Evolutionary conservation across 805 yeast genomes (phyloP), one percentile per base, ranked within the genome.

Genomic region (Saturnispora bothae): DNA sequence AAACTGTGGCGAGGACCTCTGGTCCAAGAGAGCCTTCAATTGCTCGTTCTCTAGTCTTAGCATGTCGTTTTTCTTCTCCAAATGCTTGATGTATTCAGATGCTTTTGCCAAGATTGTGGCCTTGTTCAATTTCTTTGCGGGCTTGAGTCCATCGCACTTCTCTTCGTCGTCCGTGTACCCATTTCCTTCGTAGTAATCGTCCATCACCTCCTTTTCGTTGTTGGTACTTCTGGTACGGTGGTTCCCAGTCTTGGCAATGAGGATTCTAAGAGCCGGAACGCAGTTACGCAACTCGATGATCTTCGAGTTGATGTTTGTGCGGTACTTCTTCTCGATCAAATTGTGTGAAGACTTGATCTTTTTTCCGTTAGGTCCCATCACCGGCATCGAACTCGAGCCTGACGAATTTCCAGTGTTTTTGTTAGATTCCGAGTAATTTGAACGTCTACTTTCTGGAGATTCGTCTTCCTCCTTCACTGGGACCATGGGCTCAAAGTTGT

Each of bases 291-390:
- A 67, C 28, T 78, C 81, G 32, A 73, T 53, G 35, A 83, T 82
- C 57, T 79, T 82, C 38, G 80, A 69, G 53, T 83, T 83, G 51
- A 83, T 80, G 51, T 83, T 83, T 12, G 85, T 78, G 52, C 94
- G 62, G 59, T 83, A 83, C 56, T 81, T 78, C 59, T 82, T 82
- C 52, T 83, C 94, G 48, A 83, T 80, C 68, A 82, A 71, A 52
- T 83, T 83, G 57, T 83, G 94, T 12, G 84, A 73, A 3, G 81
- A 69, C 59, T 79, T 75, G 36, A 71, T 67, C 45, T 66, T 67
- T 43, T 66, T 68, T 27, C 53, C 54, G 15, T 26, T 26, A n/a
- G 28, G 28, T 12, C 48, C 51, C 26, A 46, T 47, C 3, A 28
- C 4, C 9, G 39, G 23, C 16, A 28, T 15, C 9, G 18, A 20